Evolutionary conservation across 78 protist genomes (phyloP), one percentile per base, ranked within the genome.

Genomic region (Pigoraptor vietnamica): DNA sequence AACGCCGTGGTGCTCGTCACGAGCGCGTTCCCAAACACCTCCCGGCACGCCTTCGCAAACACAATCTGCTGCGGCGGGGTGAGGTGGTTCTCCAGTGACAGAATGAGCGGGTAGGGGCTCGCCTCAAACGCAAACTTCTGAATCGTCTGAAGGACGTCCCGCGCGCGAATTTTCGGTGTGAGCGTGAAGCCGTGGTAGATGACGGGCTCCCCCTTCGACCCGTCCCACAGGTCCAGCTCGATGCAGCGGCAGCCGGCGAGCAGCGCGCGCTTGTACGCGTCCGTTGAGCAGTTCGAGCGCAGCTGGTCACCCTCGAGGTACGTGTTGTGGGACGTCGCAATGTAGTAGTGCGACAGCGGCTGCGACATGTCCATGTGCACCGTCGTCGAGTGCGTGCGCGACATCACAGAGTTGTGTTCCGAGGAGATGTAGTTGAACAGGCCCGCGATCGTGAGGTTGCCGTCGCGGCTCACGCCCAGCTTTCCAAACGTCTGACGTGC

Each of bases 211-310:
- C 95, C 96, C 37, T 97, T 94, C 32, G 56, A 40, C 0, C 98
- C 98, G 89, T 97, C 98, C 98, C 98, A 98, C 37, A 93, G 93
- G 36, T 97, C 98, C 21, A 93, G 83, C 91, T 97, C 98, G 21
- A 97, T 95, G 91, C 98, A 97, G 39, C 96, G 94, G 40, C 97
- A 95, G 56, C 97, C 96, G 6, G 67, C 14, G 40, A 67, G 90
- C 0, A 96, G 86, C 39, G 94, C 86, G 0, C 37, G 21, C 0
- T 83, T 56, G 91, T 95, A 95, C 90, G 90, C 90, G 56, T 95
- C 97, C 88, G 48, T 40, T 0, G 95, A 90, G 2, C 97, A 94
- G 2, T 39, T 9, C 38, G 95, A 96, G 55, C 81, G 81, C 35
- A 97, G 89, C 95, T 97, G 98, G 93, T 96, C 96, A 23, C 94